These are phyloP conservation scores for Helenozyma baotianmanensis DNA, from an alignment of 805 yeast species.

Conservation along the genomic window DNA sequence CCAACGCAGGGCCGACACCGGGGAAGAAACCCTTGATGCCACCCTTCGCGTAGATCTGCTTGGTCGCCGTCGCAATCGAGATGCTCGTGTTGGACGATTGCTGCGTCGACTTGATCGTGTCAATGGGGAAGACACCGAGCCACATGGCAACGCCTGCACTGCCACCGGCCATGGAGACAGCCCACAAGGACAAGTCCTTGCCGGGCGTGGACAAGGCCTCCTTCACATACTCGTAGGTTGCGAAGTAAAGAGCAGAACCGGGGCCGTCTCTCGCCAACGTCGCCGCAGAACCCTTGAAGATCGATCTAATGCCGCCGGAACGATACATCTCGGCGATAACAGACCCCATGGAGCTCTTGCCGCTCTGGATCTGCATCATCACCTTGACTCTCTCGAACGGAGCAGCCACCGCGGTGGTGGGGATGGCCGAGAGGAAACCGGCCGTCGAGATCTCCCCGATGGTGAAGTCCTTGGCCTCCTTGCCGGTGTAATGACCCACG, in stretches of 20 bases:
- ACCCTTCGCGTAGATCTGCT: slow-evolving; percentile 63
- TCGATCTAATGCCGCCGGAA: slow-evolving; percentile 78
- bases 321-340: slow-evolving; percentile 65
- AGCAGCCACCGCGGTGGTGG: slow-evolving; percentile 94
- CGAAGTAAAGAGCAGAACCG: slow-evolving; percentile 92
- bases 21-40: slow-evolving; percentile 95
- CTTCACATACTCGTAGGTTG: slow-evolving; percentile 85
- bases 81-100: slow-evolving; percentile 56
- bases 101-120: slow-evolving; percentile 83
- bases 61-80: slow-evolving; percentile 62
- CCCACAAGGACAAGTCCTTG: slow-evolving; percentile 58
- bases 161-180: slow-evolving; percentile 89
- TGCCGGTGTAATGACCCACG: slow-evolving; percentile 45
- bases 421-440: slow-evolving; percentile 90
- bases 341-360: slow-evolving; percentile 45
- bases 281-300: slow-evolving; percentile 88
- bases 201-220: slow-evolving; percentile 52
- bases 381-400: slow-evolving; percentile 96
- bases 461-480: slow-evolving; percentile 42
- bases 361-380: slow-evolving; percentile 73
- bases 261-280: slow-evolving; percentile 97
- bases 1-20: slow-evolving; percentile 92
- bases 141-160: slow-evolving; percentile 97
- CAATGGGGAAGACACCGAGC: slow-evolving; percentile 93
- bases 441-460: slow-evolving; percentile 79